Conservation (phyloP, 805 yeast genomes). For the Scheffersomyces amazonensis region DNA sequence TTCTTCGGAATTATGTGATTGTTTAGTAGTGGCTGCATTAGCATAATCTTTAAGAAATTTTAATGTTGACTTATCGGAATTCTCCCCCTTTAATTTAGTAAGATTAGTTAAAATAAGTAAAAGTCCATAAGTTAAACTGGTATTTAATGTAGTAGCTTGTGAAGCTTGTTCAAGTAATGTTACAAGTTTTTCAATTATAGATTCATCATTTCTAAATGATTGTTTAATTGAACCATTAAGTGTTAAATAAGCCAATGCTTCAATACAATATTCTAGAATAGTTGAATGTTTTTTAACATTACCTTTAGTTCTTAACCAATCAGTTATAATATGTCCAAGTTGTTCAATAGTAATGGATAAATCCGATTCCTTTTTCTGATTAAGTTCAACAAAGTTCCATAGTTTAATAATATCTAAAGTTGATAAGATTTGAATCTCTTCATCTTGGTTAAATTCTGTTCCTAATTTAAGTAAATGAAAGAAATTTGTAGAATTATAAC, state of each 20-base stretch:
- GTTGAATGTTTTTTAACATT: neutral
- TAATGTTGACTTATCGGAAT: conserved; percentile 29
- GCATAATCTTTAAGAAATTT: conserved; percentile 25
- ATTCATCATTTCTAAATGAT: conserved; percentile 32
- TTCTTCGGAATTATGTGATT: conserved; percentile 18
- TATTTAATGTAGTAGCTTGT: conserved; percentile 5
- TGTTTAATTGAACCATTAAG: conserved; percentile 31
- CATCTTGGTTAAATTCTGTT: conserved; percentile 12
- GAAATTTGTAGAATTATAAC: conserved; percentile 45
- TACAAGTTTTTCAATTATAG: conserved; percentile 19
- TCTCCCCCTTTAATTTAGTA: conserved; percentile 27
- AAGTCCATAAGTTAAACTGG: conserved; percentile 37
- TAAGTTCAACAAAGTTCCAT: conserved; percentile 47
- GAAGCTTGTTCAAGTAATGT: conserved; percentile 1
- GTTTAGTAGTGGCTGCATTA: conserved; percentile 29
- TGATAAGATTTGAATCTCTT: conserved; percentile 29
- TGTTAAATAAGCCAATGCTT: conserved; percentile 51
- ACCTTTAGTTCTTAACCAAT: conserved; percentile 6
- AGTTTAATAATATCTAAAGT: conserved; percentile 51
- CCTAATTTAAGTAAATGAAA: conserved; percentile 37
- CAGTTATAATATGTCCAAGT: too few relatives aligned
- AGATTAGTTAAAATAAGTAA: conserved; percentile 40
- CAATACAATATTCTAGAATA: conserved; percentile 25
- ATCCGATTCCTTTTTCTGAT: conserved; percentile 6
- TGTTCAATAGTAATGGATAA: conserved; percentile 10